phyloP scores from a whole-genome alignment of 1,284 basidiomycete genomes.

The Pyrrhoderma lamaoense region DNA sequence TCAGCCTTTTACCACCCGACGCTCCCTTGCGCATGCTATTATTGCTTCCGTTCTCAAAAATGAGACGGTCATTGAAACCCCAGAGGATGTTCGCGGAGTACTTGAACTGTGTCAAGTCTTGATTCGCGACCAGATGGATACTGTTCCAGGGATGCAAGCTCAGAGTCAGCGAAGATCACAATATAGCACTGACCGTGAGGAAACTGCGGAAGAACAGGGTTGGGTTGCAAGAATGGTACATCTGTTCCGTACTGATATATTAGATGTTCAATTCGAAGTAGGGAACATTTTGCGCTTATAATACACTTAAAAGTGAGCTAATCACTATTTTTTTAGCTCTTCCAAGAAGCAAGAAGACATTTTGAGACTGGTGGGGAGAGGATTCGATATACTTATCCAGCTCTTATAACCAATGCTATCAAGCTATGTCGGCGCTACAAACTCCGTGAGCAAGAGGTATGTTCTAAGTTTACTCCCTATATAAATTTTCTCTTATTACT shows the following conservation, averaged over 20 bases:
- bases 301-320: slow-evolving; percentile 1
- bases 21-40: slow-evolving; percentile 86
- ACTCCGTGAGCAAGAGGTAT: slow-evolving; percentile 56
- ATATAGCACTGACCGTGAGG: slow-evolving; percentile 65
- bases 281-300: slow-evolving; percentile 21
- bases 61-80: slow-evolving; percentile 84
- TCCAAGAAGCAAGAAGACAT: slow-evolving; percentile 83
- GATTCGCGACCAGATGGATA: slow-evolving; percentile 82
- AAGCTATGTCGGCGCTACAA: slow-evolving; percentile 88
- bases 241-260: slow-evolving; percentile 77
- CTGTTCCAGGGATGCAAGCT: slow-evolving; percentile 29
- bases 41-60: slow-evolving; percentile 91
- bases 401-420: slow-evolving; percentile 84
- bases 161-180: slow-evolving; percentile 40
- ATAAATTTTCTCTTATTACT: neutral
- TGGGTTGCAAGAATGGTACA: slow-evolving; percentile 97
- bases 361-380: slow-evolving; percentile 89
- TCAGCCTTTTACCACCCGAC: slow-evolving; percentile 83
- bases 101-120: slow-evolving; percentile 86
- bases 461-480: neutral
- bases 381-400: slow-evolving; percentile 92
- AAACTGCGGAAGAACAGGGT: slow-evolving; percentile 93
- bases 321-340: slow-evolving; percentile 49
- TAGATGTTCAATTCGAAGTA: slow-evolving; percentile 85
- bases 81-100: slow-evolving; percentile 87